These are phyloP conservation scores for Schwanniomyces etchellsii DNA, from an alignment of 1,139 yeast genomes.

Conservation along the genomic window DNA sequence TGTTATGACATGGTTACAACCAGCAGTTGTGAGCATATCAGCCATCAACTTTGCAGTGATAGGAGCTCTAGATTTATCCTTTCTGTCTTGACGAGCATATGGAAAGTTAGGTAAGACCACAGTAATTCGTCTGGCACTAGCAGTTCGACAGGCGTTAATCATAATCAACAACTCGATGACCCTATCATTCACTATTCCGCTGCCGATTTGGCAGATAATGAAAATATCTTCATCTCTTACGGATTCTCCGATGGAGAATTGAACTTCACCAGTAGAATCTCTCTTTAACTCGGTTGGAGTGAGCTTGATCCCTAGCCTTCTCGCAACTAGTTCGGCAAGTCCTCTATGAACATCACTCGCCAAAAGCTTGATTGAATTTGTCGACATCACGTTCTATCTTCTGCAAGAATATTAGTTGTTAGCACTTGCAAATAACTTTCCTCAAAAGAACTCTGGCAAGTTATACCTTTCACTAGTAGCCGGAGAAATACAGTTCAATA, in stretches of 20 bases:
- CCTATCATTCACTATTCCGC: constrained; percentile 66
- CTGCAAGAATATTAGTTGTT: too few relatives aligned
- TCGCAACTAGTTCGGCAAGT: constrained; percentile 70
- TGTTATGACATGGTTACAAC: constrained; percentile 76
- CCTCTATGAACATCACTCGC: constrained; percentile 94
- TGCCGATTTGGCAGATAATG: constrained; percentile 62
- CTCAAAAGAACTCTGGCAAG: too few relatives aligned
- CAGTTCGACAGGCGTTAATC: constrained; percentile 73
- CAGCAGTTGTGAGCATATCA: constrained; percentile 70
- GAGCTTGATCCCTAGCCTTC: constrained; percentile 53
- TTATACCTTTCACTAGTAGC: too few relatives aligned
- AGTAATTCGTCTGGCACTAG: constrained; percentile 74
- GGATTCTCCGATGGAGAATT: constrained; percentile 68
- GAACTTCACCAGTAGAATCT: constrained; percentile 68
- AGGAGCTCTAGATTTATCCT: constrained; percentile 78
- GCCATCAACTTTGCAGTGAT: constrained; percentile 78
- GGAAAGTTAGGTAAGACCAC: constrained; percentile 80
- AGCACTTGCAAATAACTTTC: too few relatives aligned
- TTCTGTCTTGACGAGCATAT: constrained; percentile 78
- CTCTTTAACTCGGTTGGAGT: constrained; percentile 65
- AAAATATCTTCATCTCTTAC: constrained; percentile 76
- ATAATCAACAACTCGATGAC: constrained; percentile 66
- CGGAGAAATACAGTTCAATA: too few relatives aligned
- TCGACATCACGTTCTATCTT: constrained; percentile 56
- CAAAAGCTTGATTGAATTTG: constrained; percentile 80